Evolutionary conservation across 169 alveolate genomes (phyloP).

Genomic region (Eimeria necatrix): DNA sequence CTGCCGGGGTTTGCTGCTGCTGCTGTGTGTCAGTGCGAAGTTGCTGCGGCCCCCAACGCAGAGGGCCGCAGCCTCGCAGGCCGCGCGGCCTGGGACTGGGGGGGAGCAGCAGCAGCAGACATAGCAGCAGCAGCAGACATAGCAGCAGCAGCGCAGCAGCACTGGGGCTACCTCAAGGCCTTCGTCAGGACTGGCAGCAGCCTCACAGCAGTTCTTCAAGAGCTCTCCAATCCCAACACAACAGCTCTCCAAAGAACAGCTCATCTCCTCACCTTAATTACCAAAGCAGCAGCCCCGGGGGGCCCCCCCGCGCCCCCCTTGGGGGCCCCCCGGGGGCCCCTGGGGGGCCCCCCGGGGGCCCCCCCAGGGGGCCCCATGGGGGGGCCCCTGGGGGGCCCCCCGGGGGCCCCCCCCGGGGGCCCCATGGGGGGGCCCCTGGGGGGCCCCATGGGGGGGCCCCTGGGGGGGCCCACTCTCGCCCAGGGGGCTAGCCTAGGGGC

Average conservation of each 20-base stretch:
- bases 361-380: neutral
- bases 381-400: neutral
- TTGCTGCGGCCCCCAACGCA: neutral
- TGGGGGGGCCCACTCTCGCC: neutral
- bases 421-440: too few relatives aligned
- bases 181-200: constrained; percentile 15
- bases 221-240: neutral
- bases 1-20: constrained; percentile 61
- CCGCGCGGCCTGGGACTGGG: constrained; percentile 54
- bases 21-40: constrained; percentile 70
- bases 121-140: constrained; percentile 17
- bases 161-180: constrained; percentile 47
- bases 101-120: neutral
- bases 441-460: neutral
- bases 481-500: neutral
- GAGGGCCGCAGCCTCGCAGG: constrained; percentile 34
- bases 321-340: neutral
- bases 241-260: constrained; percentile 7
- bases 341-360: neutral
- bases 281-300: neutral
- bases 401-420: too few relatives aligned
- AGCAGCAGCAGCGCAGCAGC: neutral
- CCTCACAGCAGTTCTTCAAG: neutral
- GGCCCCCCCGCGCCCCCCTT: neutral
- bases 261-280: neutral